Evolutionary conservation across 169 alveolate genomes (phyloP).

Genomic region (Eimeria zaria): DNA sequence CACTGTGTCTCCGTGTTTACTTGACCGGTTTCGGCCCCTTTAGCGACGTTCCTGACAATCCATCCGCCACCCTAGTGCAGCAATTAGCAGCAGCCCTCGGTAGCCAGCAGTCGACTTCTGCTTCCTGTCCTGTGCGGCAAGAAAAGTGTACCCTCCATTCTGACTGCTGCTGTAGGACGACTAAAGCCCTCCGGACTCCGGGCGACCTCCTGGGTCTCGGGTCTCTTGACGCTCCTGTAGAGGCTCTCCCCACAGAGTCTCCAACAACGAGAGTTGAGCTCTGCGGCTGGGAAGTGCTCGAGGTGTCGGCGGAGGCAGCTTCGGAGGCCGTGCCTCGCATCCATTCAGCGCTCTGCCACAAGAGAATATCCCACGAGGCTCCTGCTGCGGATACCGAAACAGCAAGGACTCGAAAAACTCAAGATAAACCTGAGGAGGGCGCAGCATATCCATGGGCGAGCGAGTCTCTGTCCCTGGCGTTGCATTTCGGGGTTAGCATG

Average conservation of each 20-base stretch:
- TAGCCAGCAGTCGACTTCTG: neutral
- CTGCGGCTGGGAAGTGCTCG: constrained; percentile 49
- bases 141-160: neutral
- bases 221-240: neutral
- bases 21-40: constrained; percentile 58
- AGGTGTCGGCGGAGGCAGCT: constrained; percentile 35
- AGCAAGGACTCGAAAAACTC: neutral
- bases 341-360: neutral
- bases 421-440: neutral
- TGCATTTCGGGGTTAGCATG: constrained; percentile 57
- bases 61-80: constrained; percentile 32
- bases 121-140: neutral
- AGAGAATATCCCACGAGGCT: neutral
- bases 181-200: neutral
- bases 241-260: neutral
- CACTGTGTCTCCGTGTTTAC: neutral
- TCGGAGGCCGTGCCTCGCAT: constrained; percentile 21
- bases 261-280: neutral
- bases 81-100: constrained; percentile 32
- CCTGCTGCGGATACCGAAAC: neutral
- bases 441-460: neutral
- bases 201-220: neutral
- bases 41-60: constrained; percentile 16
- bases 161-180: neutral
- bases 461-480: constrained; percentile 12